Evolutionary conservation across 2,329 filamentous ascomycete species (phyloP), one percentile per base, ranked within the genome.

Genomic region (Cyanodermella asteris): DNA sequence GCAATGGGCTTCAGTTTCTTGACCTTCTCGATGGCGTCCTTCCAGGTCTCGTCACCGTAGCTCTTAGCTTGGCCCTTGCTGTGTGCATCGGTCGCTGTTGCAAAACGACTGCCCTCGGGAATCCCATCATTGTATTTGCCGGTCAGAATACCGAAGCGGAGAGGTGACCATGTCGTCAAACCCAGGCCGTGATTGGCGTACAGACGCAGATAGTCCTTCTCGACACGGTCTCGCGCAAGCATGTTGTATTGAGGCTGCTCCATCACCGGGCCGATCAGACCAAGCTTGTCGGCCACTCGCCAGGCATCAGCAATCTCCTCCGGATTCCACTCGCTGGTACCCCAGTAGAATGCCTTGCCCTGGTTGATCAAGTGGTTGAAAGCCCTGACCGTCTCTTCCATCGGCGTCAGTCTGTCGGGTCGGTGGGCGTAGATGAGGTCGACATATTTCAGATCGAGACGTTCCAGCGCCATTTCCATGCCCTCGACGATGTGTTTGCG

Each of bases 401-500:
- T 74, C 3, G 70, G 71, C 0, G 69, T 74, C 23, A 63, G 51
- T 6, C 64, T 57, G 41, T 77, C 72, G 2, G 69, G 64, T 12
- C 71, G 60, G 47, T 76, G 71, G 10, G 70, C 69, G 38, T 71
- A 73, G 36, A 76, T 56, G 21, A 75, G 50, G 39, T 76, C 72
- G 19, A 76, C 69, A 38, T 76, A 77, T n/a, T 61, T 59, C 27
- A 64, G 55, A 38, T 69, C 55, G 25, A 75, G 53, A 15, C 69
- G 60, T 38, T 64, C 48, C 16, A 77, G 53, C 6, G 61, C 63
- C 16, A 53, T 53, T 25, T 64, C 55, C 34, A 68, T 57, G 14
- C 68, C 71, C 49, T 77, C 71, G 33, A 75, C 52, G 27, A 76
- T 54, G 46, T 75, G 71, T 46, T 77, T 77, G 27, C 69, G 56